phyloP scores from a whole-genome alignment of 768 basidiomycete genomes.

The Calocybe cyanea region DNA sequence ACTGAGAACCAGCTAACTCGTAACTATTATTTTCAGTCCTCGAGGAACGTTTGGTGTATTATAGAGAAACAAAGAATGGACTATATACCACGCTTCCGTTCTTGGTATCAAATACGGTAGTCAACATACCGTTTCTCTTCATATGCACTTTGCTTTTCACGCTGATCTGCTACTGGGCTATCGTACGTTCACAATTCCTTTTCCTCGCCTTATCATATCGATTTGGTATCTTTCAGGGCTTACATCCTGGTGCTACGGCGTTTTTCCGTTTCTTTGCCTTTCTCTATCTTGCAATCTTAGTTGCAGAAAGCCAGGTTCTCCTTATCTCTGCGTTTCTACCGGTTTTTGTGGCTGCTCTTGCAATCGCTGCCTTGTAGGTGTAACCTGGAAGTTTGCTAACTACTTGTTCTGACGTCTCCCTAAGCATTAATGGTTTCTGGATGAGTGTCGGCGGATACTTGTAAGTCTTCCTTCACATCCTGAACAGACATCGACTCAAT shows the following conservation, averaged over 20 bases:
- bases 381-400: background rate
- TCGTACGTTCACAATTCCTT: slow-evolving; percentile 27
- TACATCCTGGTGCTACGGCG: slow-evolving; percentile 41
- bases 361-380: slow-evolving; percentile 44
- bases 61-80: slow-evolving; percentile 55
- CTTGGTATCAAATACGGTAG: slow-evolving; percentile 49
- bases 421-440: slow-evolving; percentile 49
- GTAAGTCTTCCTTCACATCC: slow-evolving; percentile 19
- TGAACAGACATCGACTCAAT: background rate
- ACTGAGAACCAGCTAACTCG: background rate
- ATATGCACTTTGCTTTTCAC: slow-evolving; percentile 43
- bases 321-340: slow-evolving; percentile 50
- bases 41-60: slow-evolving; percentile 55
- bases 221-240: slow-evolving; percentile 27
- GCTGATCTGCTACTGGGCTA: slow-evolving; percentile 49
- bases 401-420: background rate
- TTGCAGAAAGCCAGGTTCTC: slow-evolving; percentile 49
- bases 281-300: slow-evolving; percentile 49
- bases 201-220: background rate
- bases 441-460: slow-evolving; percentile 53
- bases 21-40: slow-evolving; percentile 32
- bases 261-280: slow-evolving; percentile 56
- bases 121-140: slow-evolving; percentile 53
- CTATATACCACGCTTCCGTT: slow-evolving; percentile 52
- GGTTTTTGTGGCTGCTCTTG: slow-evolving; percentile 58